These are phyloP conservation scores for Chalciporus sphaerocephalus DNA, from an alignment of 768 basidiomycete species.

Conservation along the genomic window DNA sequence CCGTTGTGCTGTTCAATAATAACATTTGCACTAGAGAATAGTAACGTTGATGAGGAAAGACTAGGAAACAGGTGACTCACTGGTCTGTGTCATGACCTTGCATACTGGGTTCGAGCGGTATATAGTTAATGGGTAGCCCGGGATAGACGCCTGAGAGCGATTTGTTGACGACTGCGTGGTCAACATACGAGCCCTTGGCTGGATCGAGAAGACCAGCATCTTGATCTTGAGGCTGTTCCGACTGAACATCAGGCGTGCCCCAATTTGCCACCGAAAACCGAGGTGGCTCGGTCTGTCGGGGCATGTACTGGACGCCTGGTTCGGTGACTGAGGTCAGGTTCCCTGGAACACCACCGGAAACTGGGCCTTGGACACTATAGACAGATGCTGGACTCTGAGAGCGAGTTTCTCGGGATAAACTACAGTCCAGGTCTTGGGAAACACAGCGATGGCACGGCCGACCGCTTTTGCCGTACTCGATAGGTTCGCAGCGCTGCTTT, in stretches of 20 bases:
- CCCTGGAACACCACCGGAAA: constrained; percentile 5
- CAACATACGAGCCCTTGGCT: constrained; percentile 11
- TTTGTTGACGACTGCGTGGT: background rate
- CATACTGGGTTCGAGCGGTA: background rate
- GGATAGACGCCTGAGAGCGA: background rate
- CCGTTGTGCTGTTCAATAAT: background rate
- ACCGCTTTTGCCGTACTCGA: constrained; percentile 13
- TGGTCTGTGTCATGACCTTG: constrained; percentile 8
- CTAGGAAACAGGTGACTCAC: constrained; percentile 9
- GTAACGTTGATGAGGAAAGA: constrained; percentile 1
- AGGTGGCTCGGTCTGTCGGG: constrained; percentile 7
- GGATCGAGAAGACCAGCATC: background rate
- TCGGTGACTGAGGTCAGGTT: constrained; percentile 6
- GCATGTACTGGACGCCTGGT: background rate
- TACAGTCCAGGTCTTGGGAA: constrained; percentile 9
- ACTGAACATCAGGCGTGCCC: background rate
- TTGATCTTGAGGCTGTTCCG: constrained; percentile 8
- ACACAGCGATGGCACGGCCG: constrained; percentile 23
- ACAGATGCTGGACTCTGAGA: constrained; percentile 22
- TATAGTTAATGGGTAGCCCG: constrained; percentile 8
- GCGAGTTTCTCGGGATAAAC: constrained; percentile 9
- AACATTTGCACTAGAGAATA: constrained; percentile 8
- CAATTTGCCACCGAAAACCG: constrained; percentile 2
- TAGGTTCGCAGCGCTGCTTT: constrained; percentile 17
- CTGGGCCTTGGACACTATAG: constrained; percentile 8